Percentiles rank a stretch among this genome's conserved stretches.
phyloP scores from a whole-genome alignment of 176 grass and related monocot species.

The Oryza glumipatula region DNA sequence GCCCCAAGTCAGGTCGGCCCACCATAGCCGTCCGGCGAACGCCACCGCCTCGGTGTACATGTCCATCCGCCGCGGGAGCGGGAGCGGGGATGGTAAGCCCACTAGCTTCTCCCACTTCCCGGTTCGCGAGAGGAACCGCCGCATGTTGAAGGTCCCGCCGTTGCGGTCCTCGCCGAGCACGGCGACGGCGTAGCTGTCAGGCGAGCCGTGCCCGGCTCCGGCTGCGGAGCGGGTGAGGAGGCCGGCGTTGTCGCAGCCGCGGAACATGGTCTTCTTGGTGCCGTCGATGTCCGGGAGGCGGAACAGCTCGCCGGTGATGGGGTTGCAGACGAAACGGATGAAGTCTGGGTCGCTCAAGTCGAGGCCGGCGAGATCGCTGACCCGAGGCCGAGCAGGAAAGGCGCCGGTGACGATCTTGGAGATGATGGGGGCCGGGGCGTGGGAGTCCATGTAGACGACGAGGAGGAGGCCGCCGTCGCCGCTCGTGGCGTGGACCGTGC shows the following conservation, averaged over 20 bases:
- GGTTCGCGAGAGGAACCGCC: slow-evolving; percentile 23
- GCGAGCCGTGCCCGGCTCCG: too few species aligned
- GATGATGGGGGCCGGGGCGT: neutral
- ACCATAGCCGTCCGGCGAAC: neutral
- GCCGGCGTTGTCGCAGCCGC: neutral
- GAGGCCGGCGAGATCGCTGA: neutral
- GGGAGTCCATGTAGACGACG: neutral
- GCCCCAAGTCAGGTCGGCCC: too few species aligned
- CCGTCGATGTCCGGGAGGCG: slow-evolving; percentile 41
- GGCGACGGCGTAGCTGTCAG: too few species aligned
- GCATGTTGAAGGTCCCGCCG: neutral
- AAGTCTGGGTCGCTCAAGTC: neutral
- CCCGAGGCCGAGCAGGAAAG: too few species aligned
- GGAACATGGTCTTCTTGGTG: neutral
- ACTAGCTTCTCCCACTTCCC: slow-evolving; percentile 20
- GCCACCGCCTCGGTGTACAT: neutral
- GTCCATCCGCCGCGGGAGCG: neutral
- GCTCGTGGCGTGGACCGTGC: neutral
- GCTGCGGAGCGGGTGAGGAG: slow-evolving; percentile 1
- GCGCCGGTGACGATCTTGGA: too few species aligned
- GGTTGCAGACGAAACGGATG: slow-evolving; percentile 30
- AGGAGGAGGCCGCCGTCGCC: slow-evolving; percentile 39
- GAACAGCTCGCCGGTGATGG: slow-evolving; percentile 29
- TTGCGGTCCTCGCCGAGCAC: too few species aligned
- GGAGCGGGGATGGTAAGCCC: slow-evolving; percentile 19